A percentile compares a stretch with the other conserved stretches of the same genome.
These are phyloP conservation scores for Monosporozyma solicola DNA, from an alignment of 805 yeast species.

Conservation along the genomic window DNA sequence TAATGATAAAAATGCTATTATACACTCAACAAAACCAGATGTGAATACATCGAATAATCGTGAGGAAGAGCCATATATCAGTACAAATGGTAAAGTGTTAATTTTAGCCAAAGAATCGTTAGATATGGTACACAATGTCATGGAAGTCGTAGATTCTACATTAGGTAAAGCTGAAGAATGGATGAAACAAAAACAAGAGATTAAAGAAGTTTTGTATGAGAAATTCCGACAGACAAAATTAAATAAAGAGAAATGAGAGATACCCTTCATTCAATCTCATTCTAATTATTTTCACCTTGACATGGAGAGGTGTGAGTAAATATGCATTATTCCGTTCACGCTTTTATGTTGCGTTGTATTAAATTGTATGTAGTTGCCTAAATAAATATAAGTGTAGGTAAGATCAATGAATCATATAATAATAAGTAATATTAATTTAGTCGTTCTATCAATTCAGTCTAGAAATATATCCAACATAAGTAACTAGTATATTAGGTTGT, in stretches of 20 bases:
- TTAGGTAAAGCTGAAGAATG: slow-evolving; percentile 79
- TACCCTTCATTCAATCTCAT: not conserved
- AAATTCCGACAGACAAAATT: slow-evolving; percentile 6
- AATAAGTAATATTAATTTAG: not conserved
- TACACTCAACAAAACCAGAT: slow-evolving; percentile 1
- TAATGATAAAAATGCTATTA: not conserved
- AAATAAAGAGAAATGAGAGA: not conserved
- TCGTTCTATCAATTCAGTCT: too few species aligned
- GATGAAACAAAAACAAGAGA: slow-evolving; percentile 45
- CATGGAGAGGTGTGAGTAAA: not conserved
- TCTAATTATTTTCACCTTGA: not conserved
- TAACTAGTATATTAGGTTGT: too few species aligned
- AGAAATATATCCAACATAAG: too few species aligned
- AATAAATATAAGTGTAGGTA: not conserved
- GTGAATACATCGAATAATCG: not conserved
- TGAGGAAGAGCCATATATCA: slow-evolving; percentile 12
- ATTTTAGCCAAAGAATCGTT: slow-evolving; percentile 82
- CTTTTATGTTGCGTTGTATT: not conserved
- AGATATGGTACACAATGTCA: slow-evolving; percentile 76
- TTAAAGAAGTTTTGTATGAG: slow-evolving; percentile 24
- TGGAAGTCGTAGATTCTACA: slow-evolving; percentile 77
- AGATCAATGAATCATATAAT: not conserved
- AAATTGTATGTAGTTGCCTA: not conserved
- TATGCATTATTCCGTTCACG: not conserved
- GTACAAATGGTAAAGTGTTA: slow-evolving; percentile 62